Evolutionary conservation across 192 early-diverging fungal species (phyloP), one percentile per base, ranked within the genome.

Genomic region (Funneliformis geosporum): DNA sequence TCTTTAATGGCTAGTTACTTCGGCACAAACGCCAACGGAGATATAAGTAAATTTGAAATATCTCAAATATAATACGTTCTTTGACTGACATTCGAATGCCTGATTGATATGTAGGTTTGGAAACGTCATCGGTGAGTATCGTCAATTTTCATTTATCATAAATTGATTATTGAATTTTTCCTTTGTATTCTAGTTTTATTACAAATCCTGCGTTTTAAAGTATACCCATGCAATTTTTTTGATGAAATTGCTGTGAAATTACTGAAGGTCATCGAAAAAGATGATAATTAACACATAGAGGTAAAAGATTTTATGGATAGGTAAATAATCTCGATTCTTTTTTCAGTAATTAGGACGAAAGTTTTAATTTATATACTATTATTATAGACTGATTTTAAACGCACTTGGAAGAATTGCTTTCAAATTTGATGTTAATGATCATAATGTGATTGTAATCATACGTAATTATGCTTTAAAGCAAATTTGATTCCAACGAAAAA

Each of bases 381-480:
- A n/a, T 61, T 61, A 61, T 28, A 65, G 62, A 6, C 33, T 33
- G 10, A 65, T 27, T 33, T 38, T 65, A 65, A 27, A 65, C 16
- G 62, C 21, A 10, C 62, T 65, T 65, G 62, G 62, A 65, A 65
- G 16, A 65, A n/a, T 27, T 65, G 62, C 62, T 28, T 65, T 65
- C 11, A 27, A 11, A 11, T 65, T 65, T 65, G 62, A 65, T 65
- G 27, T 65, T 65, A 65, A 65, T 65, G 62, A n/a, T n/a, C n/a
- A n/a, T n/a, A n/a, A n/a, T n/a, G n/a, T n/a, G n/a, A n/a, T n/a
- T n/a, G n/a, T n/a, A n/a, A n/a, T n/a, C n/a, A n/a, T n/a, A n/a
- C n/a, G n/a, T n/a, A n/a, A n/a, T n/a, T n/a, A n/a, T n/a, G n/a
- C n/a, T n/a, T n/a, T n/a, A n/a, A n/a, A n/a, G n/a, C n/a, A n/a